Evolutionary conservation across 2,329 filamentous ascomycete genomes (phyloP), one percentile per base, ranked within the genome.

Genomic region (Gyromitra esculenta): DNA sequence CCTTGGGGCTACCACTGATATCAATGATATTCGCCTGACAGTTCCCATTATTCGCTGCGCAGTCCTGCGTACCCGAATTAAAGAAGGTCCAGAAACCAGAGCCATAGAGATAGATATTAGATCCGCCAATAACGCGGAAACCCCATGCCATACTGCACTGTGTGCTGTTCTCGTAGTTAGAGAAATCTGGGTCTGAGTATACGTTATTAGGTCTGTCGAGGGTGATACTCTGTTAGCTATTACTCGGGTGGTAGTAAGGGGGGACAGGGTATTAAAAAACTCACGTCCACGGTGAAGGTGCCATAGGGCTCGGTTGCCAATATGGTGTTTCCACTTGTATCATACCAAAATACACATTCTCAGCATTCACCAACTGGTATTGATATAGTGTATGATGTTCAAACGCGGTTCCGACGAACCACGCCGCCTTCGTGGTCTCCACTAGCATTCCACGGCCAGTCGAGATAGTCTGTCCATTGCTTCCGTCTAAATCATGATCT

Each of bases 321-420:
- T 88, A 88, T 57, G 87, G 87, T 7, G 87, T 88, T 82, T 89
- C 88, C 57, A 84, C 85, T 82, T 89, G 87, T 73, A 87, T 83
- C 81, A 88, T 79, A 13, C 85, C 85, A 11, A 87, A 83, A 67
- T 87, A 83, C 6, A 89, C 85, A 74, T 88, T 87, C 70, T 83
- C 81, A 0, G 87, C 87, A 45, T 83, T 83, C 76, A 85, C 82
- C 73, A 88, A 83, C 65, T 87, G 85, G 80, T 87, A 87, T 79
- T 88, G 85, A 81, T 88, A 89, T 37, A 88, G 81, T 6, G 84
- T 83, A 82, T 85, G 86, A 81, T 88, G 87, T 80, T 88, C 87
- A 31, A 85, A 85, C 0, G 84, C 84, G 1, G 86, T 86, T 31
- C 86, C 87, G 64, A 86, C 82, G 35, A 89, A 82, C 88, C 87